Evolutionary conservation across 2,329 filamentous ascomycete genomes (phyloP).

Genomic region (Lachnum nothofagi): DNA sequence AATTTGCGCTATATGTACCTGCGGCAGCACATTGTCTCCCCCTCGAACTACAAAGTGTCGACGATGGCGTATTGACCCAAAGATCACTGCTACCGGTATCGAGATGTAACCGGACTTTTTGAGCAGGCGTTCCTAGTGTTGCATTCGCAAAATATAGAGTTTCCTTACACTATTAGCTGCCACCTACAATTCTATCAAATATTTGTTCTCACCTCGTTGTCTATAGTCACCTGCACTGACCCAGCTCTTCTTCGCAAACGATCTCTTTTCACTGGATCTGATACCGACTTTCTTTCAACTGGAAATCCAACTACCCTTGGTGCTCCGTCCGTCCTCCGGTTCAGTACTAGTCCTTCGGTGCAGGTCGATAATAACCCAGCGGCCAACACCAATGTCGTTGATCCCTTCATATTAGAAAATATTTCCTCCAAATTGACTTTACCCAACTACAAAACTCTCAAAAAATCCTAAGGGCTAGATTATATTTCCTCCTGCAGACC

Average conservation of each 20-base stretch:
- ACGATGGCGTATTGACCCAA: conserved; percentile 64
- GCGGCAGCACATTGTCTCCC: conserved; percentile 51
- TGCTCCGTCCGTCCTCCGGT: conserved; percentile 25
- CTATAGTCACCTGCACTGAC: conserved; percentile 42
- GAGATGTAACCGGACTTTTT: conserved; percentile 53
- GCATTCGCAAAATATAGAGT: conserved; percentile 62
- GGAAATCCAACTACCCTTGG: conserved; percentile 31
- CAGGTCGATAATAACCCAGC: conserved; percentile 26
- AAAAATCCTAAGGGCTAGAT: background rate
- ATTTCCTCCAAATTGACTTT: background rate
- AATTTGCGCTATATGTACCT: conserved; percentile 64
- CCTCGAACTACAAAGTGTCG: conserved; percentile 50
- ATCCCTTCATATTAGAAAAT: conserved; percentile 26
- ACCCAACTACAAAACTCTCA: background rate
- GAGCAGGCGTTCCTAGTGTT: conserved; percentile 57
- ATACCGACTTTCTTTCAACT: conserved; percentile 24
- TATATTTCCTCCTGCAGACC: background rate
- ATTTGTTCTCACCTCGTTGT: conserved; percentile 47
- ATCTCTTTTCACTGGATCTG: conserved; percentile 28
- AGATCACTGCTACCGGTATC: conserved; percentile 67
- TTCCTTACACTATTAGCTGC: conserved; percentile 38
- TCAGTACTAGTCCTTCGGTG: conserved; percentile 26
- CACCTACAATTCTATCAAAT: background rate
- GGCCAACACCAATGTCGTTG: conserved; percentile 24
- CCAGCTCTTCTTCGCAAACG: conserved; percentile 41